Percentiles rank a stretch among this genome's conserved stretches.
These are phyloP conservation scores for Amanita rimosa DNA, from an alignment of 768 basidiomycete genomes.

Conservation along the genomic window DNA sequence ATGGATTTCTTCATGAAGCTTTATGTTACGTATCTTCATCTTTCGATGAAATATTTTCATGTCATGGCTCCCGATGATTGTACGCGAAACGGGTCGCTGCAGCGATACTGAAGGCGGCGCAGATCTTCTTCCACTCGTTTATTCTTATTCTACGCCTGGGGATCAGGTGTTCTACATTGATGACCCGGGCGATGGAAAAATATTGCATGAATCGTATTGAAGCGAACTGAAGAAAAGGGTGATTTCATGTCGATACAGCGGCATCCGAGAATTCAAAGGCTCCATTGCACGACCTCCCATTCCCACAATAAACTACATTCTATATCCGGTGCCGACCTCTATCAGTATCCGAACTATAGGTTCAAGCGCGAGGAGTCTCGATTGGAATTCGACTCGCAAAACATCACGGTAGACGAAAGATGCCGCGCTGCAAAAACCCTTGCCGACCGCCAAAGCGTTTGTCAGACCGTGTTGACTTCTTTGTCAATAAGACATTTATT, in stretches of 20 bases:
- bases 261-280: background rate
- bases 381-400: background rate
- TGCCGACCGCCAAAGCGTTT: conserved; percentile 10
- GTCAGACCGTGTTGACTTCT: conserved; percentile 20
- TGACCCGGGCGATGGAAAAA: background rate
- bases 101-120: conserved; percentile 7
- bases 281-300: background rate
- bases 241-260: background rate
- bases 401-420: too few species aligned
- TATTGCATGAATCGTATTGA: conserved; percentile 2
- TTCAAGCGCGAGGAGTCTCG: background rate
- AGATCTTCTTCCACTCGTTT: conserved; percentile 3
- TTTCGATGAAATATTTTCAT: conserved; percentile 19
- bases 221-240: background rate
- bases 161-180: background rate
- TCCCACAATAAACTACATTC: background rate
- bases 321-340: background rate
- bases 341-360: background rate
- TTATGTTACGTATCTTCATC: conserved; percentile 20
- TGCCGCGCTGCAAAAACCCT: background rate
- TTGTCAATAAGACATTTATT: conserved; percentile 15
- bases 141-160: background rate
- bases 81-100: conserved; percentile 2
- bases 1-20: conserved; percentile 18
- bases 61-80: background rate